Evolutionary conservation across 176 grass and related monocot species (phyloP).

Genomic region (Carex parvula): DNA sequence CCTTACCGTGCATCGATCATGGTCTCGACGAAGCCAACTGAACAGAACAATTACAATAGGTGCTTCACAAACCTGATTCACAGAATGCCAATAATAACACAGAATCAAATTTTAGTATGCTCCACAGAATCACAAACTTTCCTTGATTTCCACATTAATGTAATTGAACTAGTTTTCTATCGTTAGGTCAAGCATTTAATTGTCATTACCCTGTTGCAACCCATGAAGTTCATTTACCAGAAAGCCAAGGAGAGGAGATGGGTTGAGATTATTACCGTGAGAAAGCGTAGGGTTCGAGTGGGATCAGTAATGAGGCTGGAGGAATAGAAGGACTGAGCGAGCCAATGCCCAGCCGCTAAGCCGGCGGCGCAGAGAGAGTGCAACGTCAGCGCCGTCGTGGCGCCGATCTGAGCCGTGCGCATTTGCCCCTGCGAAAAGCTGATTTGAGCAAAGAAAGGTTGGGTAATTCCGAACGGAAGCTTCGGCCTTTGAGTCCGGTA

Average conservation of each 20-base stretch:
- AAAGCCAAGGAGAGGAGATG: background rate
- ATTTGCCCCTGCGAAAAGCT: constrained; percentile 20
- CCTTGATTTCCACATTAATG: background rate
- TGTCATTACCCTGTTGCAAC: background rate
- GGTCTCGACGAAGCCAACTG: constrained; percentile 58
- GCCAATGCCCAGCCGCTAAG: constrained; percentile 32
- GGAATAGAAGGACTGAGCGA: constrained; percentile 16
- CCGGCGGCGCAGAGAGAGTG: constrained; percentile 49
- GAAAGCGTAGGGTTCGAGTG: constrained; percentile 46
- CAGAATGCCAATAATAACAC: background rate
- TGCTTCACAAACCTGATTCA: constrained; percentile 52
- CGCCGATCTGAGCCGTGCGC: constrained; percentile 33
- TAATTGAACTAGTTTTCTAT: background rate
- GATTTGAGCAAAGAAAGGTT: background rate
- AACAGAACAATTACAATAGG: constrained; percentile 60
- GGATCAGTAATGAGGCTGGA: constrained; percentile 50
- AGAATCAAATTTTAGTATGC: background rate
- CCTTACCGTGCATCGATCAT: constrained; percentile 44
- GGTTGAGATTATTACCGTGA: constrained; percentile 41
- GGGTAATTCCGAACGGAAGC: background rate
- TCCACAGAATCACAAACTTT: background rate
- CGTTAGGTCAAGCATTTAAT: background rate
- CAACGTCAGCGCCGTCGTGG: constrained; percentile 9
- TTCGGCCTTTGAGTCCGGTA: background rate
- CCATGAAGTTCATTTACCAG: background rate